These are phyloP conservation scores for Fomes fomentarius DNA, from an alignment of 1,284 basidiomycete genomes.

Conservation along the genomic window DNA sequence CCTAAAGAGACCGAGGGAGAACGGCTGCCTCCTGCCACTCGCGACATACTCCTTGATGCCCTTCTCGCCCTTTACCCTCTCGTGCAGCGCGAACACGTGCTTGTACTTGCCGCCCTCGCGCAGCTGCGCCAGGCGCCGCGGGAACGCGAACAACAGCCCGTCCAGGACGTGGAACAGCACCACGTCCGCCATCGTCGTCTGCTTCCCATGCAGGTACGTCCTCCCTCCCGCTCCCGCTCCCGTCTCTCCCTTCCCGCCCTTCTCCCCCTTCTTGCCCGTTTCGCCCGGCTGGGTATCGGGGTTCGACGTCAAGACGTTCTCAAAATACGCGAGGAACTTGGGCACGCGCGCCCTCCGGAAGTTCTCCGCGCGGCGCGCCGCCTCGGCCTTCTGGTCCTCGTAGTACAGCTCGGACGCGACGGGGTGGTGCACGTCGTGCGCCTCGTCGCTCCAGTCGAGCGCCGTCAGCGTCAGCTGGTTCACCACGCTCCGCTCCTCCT, in stretches of 20 bases:
- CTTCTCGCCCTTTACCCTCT: constrained; percentile 36
- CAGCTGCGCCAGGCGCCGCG: constrained; percentile 39
- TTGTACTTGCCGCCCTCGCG: constrained; percentile 34
- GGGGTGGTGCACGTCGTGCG: constrained; percentile 43
- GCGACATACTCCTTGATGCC: constrained; percentile 46
- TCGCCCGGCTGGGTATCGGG: constrained; percentile 17
- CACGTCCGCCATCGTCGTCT: constrained; percentile 50
- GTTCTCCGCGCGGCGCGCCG: constrained; percentile 35
- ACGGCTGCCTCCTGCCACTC: constrained; percentile 42
- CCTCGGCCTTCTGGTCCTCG: constrained; percentile 49
- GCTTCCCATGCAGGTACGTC: constrained; percentile 41
- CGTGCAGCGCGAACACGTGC: constrained; percentile 36
- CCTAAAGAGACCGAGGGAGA: constrained; percentile 46
- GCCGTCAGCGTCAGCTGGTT: constrained; percentile 47
- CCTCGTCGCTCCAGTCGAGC: constrained; percentile 47
- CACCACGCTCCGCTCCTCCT: constrained; percentile 36
- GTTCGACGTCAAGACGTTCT: constrained; percentile 39
- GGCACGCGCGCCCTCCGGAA: constrained; percentile 48
- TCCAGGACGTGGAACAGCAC: constrained; percentile 46
- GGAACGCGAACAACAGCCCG: constrained; percentile 51
- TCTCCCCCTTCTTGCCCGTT: not conserved
- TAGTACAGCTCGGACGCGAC: constrained; percentile 42
- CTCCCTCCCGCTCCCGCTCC: constrained; percentile 17
- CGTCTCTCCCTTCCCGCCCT: constrained; percentile 17
- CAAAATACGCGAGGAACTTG: constrained; percentile 48